These are phyloP conservation scores for Hypholoma sublateritium DNA, from an alignment of 768 basidiomycete species.

Conservation along the genomic window DNA sequence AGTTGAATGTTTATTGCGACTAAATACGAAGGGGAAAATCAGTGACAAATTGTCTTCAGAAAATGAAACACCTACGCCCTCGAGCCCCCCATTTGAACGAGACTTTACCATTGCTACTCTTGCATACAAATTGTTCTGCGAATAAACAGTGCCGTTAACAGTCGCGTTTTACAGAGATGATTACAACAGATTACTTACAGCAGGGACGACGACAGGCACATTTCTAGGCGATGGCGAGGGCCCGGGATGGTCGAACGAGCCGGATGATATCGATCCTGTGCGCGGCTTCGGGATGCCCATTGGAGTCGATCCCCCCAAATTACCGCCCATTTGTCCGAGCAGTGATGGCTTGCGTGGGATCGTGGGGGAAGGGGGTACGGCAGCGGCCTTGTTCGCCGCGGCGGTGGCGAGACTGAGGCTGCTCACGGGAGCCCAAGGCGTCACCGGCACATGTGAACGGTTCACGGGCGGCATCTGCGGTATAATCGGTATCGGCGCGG, in stretches of 20 bases:
- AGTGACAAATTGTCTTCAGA: too few species aligned
- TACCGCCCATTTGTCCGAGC: neutral
- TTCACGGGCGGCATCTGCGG: neutral
- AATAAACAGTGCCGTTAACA: neutral
- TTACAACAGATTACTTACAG: neutral
- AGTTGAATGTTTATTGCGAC: too few species aligned
- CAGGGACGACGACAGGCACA: neutral
- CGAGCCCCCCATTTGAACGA: neutral
- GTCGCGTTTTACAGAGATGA: neutral
- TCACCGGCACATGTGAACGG: conserved; percentile 3
- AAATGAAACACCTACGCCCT: neutral
- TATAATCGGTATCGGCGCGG: neutral
- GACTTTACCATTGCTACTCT: conserved; percentile 1
- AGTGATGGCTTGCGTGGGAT: conserved; percentile 2
- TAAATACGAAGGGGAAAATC: too few species aligned
- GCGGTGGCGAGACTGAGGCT: neutral
- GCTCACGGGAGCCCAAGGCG: conserved; percentile 3
- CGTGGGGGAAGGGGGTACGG: neutral
- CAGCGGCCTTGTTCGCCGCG: neutral
- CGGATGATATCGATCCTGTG: neutral
- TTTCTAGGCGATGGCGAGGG: conserved; percentile 3
- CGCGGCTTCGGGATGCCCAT: neutral
- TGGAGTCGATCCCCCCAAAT: neutral
- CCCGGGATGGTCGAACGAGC: neutral
- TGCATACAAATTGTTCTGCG: conserved; percentile 2